Evolutionary conservation across 148 eudicot species (phyloP).

Genomic region (Talinum fruticosum): DNA sequence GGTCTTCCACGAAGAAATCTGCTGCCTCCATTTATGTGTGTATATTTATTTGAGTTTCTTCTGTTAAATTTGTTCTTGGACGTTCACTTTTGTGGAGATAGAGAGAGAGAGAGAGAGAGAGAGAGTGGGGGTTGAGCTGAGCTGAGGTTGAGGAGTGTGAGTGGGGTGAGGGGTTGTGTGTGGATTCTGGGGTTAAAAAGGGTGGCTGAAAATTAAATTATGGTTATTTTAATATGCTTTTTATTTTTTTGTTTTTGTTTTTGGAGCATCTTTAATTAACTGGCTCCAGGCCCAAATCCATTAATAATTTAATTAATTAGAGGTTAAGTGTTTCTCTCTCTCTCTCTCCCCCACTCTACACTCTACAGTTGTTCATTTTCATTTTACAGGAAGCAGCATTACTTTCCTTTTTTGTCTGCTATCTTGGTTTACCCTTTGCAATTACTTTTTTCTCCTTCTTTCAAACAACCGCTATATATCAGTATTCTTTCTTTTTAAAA

Average conservation of each 20-base stretch:
- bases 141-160: constrained; percentile 22
- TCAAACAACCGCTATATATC: too few species aligned
- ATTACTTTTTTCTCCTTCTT: too few species aligned
- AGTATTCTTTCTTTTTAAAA: too few species aligned
- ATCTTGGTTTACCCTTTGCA: background rate
- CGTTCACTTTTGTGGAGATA: background rate
- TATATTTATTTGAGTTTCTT: background rate
- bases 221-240: background rate
- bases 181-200: constrained; percentile 41
- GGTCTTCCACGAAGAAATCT: constrained; percentile 58
- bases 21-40: constrained; percentile 42
- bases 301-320: background rate
- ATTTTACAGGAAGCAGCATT: background rate
- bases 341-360: background rate
- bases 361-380: constrained; percentile 18
- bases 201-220: constrained; percentile 27
- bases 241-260: background rate
- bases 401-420: background rate
- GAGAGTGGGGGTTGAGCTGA: constrained; percentile 21
- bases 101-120: constrained; percentile 16
- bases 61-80: background rate
- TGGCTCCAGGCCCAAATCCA: background rate
- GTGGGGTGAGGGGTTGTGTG: constrained; percentile 18
- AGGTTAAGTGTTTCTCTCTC: background rate
- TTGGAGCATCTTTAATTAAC: background rate